Evolutionary conservation across 306 rosid species (phyloP), one percentile per base, ranked within the genome.

Genomic region (Gleditsia sinensis): DNA sequence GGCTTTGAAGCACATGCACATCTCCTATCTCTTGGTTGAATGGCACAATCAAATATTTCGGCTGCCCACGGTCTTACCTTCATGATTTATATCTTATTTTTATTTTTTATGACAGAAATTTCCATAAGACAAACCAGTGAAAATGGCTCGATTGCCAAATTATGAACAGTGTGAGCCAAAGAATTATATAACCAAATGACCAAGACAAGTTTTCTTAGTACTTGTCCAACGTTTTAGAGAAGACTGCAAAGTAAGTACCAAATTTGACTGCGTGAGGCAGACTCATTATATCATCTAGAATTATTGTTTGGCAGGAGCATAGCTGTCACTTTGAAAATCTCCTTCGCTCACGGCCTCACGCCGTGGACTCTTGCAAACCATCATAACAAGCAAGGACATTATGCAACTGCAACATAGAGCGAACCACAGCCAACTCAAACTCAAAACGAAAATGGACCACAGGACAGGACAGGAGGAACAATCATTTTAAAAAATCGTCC

Each of bases 391-490:
- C 75, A 67, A 79, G 70, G 73, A 73, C 84, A 69, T 75, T 64
- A 50, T 75, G 74, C 76, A 66, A 39, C 75, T 67, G 84, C 64
- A 75, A 67, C 81, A 76, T 60, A 60, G 66, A 50, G 82, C 23
- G 61, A 76, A 83, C 80, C 76, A 74, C 36, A 71, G 72, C 82
- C 67, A 67, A 83, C 78, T 77, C 62, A 60, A 67, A 68, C 78
- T 34, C 59, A 72, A 45, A 71, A 81, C 61, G 83, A 34, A 49
- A 49, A 78, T 66, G 39, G 34, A 59, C 45, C 45, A 75, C 45
- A 75, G 86, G 84, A 82, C n/a, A n/a, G n/a, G n/a, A 84, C 86
- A 85, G 36, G 46, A 60, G 66, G 42, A 75, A 76, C 77, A 73
- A 56, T 67, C 75, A 76, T 61, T 81, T 78, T 61, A 70, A 75